These are phyloP conservation scores for Fusarium haematococcum DNA, from an alignment of 2,329 filamentous ascomycete genomes.

Conservation along the genomic window DNA sequence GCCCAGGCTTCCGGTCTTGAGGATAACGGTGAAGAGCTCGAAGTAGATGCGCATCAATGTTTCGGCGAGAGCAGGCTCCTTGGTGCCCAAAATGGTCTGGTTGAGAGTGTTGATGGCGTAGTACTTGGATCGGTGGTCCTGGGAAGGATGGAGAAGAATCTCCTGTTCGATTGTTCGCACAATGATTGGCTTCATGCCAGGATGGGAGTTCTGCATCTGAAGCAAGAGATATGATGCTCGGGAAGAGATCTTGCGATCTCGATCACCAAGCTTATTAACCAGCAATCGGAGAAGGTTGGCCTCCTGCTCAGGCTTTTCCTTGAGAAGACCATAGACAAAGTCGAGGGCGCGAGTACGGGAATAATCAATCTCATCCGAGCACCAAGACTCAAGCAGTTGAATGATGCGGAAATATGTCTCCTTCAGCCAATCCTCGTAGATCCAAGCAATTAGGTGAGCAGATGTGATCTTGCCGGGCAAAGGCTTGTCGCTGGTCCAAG, in stretches of 20 bases:
- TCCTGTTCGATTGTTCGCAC: constrained; percentile 89
- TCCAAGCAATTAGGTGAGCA: constrained; percentile 86
- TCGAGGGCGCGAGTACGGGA: constrained; percentile 88
- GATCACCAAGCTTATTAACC: constrained; percentile 97
- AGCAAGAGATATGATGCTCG: constrained; percentile 93
- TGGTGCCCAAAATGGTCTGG: constrained; percentile 90
- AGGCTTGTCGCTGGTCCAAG: constrained; percentile 76
- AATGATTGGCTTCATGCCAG: constrained; percentile 92
- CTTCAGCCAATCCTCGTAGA: constrained; percentile 96
- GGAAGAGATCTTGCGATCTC: constrained; percentile 94
- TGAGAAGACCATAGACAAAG: constrained; percentile 90
- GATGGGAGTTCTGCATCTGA: constrained; percentile 88
- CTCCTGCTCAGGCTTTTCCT: constrained; percentile 97
- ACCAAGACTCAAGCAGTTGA: constrained; percentile 92
- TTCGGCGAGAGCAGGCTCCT: constrained; percentile 84
- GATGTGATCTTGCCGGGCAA: constrained; percentile 81
- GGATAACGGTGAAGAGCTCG: constrained; percentile 82
- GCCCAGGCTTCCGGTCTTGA: constrained; percentile 69
- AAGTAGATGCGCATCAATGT: constrained; percentile 93
- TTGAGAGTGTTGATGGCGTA: constrained; percentile 97
- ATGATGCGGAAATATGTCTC: constrained; percentile 92
- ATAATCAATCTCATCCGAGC: constrained; percentile 94
- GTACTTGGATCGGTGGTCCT: constrained; percentile 90
- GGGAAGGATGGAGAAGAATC: constrained; percentile 86
- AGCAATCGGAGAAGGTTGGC: constrained; percentile 90